phyloP scores from a whole-genome alignment of 176 grass and related monocot genomes.

The Paspalum notatum region DNA sequence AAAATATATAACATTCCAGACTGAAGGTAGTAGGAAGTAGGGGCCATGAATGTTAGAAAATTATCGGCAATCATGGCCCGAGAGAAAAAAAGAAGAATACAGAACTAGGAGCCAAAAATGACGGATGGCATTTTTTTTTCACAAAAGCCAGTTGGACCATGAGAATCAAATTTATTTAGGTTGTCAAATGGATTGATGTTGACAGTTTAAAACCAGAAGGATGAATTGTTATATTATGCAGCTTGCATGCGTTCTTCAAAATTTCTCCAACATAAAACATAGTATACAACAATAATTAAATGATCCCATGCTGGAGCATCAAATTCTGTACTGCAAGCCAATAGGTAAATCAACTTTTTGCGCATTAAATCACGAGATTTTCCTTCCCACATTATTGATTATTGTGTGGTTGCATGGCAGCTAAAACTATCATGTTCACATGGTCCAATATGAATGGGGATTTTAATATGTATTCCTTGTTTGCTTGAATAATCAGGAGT shows the following conservation, averaged over 20 bases:
- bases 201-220: background rate
- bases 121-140: background rate
- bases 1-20: background rate
- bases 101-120: background rate
- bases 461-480: background rate
- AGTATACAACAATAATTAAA: conserved; percentile 14
- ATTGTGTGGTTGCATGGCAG: background rate
- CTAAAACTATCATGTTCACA: background rate
- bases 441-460: background rate
- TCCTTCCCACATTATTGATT: background rate
- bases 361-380: background rate
- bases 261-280: background rate
- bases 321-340: background rate
- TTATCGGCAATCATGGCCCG: background rate
- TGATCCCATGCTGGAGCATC: background rate
- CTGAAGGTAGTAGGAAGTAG: background rate
- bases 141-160: background rate
- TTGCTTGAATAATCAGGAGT: background rate
- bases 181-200: background rate
- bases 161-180: background rate
- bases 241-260: background rate
- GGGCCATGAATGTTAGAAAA: background rate
- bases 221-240: background rate
- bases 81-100: background rate
- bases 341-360: background rate